Evolutionary conservation across 495 filamentous ascomycete species (phyloP).

Genomic region (Gamarada debralockiae): DNA sequence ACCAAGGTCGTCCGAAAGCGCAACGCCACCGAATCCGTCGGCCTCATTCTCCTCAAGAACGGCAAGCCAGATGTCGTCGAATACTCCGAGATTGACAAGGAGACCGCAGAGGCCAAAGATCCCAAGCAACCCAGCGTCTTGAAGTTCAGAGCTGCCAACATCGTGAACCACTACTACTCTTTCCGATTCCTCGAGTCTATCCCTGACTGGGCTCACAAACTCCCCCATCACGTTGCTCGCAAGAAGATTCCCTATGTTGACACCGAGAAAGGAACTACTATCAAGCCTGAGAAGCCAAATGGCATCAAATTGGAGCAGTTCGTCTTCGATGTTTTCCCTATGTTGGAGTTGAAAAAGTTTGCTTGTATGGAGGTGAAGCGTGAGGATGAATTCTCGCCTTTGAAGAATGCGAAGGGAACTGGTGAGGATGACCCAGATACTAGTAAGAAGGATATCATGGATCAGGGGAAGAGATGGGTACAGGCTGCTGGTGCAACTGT

Average conservation of each 20-base stretch:
- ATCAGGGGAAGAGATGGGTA: conserved; percentile 82
- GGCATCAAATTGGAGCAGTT: conserved; percentile 99
- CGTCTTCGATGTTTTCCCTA: conserved; percentile 97
- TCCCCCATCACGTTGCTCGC: conserved; percentile 91
- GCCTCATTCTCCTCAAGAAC: conserved; percentile 90
- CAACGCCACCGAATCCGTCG: conserved; percentile 93
- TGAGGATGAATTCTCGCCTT: conserved; percentile 96
- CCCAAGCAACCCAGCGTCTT: conserved; percentile 76
- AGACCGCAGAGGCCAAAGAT: conserved; percentile 84
- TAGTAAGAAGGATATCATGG: conserved; percentile 81
- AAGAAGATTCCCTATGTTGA: conserved; percentile 97
- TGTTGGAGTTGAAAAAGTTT: conserved; percentile 82
- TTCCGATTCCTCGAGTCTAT: conserved; percentile 90
- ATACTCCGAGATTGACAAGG: conserved; percentile 94
- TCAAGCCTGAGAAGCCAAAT: conserved; percentile 92
- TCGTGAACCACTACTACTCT: conserved; percentile 99
- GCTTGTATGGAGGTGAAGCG: conserved; percentile 93
- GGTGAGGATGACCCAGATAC: conserved; percentile 94
- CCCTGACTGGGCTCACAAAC: conserved; percentile 74
- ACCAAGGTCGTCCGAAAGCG: conserved; percentile 99
- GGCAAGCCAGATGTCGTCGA: conserved; percentile 97
- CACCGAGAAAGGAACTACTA: conserved; percentile 64
- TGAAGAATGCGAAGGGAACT: conserved; percentile 93
- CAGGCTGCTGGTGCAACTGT: conserved; percentile 74
- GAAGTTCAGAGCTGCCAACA: conserved; percentile 97